phyloP scores from a whole-genome alignment of 768 basidiomycete species.

The Lactarius vividus region DNA sequence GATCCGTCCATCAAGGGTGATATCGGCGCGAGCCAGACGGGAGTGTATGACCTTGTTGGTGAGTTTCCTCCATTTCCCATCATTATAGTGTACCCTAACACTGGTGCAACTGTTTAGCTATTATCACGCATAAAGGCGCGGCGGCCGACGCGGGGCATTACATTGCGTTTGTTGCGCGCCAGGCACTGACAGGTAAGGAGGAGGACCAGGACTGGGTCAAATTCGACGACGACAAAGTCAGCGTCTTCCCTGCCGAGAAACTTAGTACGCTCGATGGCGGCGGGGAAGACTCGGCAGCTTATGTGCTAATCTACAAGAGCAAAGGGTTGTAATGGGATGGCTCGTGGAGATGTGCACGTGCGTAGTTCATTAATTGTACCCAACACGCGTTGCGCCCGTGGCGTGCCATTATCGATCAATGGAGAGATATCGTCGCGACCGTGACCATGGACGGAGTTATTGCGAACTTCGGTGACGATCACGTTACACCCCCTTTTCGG shows the following conservation, averaged over 20 bases:
- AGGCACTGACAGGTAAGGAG: slow-evolving; percentile 37
- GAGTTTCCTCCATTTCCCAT: slow-evolving; percentile 34
- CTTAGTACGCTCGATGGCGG: slow-evolving; percentile 85
- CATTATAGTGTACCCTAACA: slow-evolving; percentile 6
- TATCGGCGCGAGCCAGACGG: slow-evolving; percentile 70
- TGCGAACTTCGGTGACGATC: background rate
- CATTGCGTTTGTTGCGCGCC: slow-evolving; percentile 67
- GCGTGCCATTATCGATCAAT: background rate
- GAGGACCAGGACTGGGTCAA: slow-evolving; percentile 91
- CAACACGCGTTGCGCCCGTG: background rate
- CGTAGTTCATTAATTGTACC: slow-evolving; percentile 14
- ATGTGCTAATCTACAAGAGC: slow-evolving; percentile 82
- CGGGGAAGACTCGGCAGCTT: slow-evolving; percentile 85
- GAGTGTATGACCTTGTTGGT: slow-evolving; percentile 91
- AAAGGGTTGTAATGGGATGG: slow-evolving; percentile 39
- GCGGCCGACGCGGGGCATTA: slow-evolving; percentile 96
- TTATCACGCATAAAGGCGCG: slow-evolving; percentile 96
- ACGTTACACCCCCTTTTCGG: background rate
- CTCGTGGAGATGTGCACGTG: background rate
- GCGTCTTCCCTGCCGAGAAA: slow-evolving; percentile 82
- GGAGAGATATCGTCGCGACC: background rate
- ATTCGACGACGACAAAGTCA: slow-evolving; percentile 95
- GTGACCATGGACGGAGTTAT: background rate
- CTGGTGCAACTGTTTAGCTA: slow-evolving; percentile 46
- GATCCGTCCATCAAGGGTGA: slow-evolving; percentile 62